phyloP scores from a whole-genome alignment of 495 filamentous ascomycete genomes.

The Cudoniella acicularis region DNA sequence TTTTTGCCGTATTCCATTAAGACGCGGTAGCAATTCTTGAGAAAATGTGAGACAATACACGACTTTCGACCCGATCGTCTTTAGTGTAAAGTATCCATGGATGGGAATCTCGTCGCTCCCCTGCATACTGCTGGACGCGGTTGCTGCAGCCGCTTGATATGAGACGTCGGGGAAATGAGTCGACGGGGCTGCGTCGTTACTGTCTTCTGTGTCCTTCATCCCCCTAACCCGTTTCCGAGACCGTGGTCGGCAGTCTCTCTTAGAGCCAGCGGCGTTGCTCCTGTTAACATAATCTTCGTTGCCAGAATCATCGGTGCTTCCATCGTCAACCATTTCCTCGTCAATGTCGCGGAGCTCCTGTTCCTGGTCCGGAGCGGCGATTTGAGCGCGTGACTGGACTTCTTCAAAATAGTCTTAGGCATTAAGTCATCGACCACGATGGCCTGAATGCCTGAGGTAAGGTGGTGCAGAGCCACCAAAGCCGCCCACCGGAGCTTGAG shows the following conservation, averaged over 20 bases:
- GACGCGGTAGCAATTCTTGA: conserved; percentile 14
- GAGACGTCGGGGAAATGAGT: conserved; percentile 13
- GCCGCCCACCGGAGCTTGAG: too few species aligned
- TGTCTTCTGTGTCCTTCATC: conserved; percentile 7
- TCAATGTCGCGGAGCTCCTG: conserved; percentile 13
- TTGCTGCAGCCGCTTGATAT: conserved; percentile 17
- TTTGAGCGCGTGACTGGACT: background rate
- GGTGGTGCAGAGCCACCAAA: too few species aligned
- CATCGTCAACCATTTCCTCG: conserved; percentile 15
- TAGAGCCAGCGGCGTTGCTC: conserved; percentile 13
- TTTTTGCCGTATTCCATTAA: background rate
- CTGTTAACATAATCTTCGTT: conserved; percentile 20
- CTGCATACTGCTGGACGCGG: conserved; percentile 7
- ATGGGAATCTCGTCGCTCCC: conserved; percentile 24
- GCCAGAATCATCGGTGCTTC: conserved; percentile 13
- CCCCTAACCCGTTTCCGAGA: conserved; percentile 17
- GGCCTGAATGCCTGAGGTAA: too few species aligned
- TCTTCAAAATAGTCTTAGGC: too few species aligned
- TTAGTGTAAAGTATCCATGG: conserved; percentile 20
- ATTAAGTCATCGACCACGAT: too few species aligned
- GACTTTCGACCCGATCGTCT: conserved; percentile 19
- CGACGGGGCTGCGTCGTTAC: conserved; percentile 11
- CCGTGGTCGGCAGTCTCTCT: conserved; percentile 3
- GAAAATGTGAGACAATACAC: conserved; percentile 26
- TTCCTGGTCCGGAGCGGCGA: conserved; percentile 8